phyloP scores from a whole-genome alignment of 2,329 filamentous ascomycete species.

The Graphilbum sp. region DNA sequence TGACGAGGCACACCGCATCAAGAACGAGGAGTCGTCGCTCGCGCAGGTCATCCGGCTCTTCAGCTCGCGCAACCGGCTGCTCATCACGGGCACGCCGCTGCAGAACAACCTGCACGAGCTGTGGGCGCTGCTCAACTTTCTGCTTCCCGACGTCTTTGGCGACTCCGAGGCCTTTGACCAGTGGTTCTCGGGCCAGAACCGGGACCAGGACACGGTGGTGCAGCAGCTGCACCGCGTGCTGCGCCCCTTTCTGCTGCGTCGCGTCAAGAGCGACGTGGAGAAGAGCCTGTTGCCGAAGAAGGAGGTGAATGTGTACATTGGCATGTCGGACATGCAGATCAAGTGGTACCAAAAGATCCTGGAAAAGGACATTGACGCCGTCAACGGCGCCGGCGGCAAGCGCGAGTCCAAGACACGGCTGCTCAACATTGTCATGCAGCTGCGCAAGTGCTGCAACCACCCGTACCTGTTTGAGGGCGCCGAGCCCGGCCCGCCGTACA shows the following conservation, averaged over 20 bases:
- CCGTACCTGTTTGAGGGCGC: conserved; percentile 96
- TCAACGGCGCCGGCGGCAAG: conserved; percentile 92
- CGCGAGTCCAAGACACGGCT: conserved; percentile 94
- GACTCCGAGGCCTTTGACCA: conserved; percentile 94
- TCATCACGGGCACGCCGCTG: conserved; percentile 91
- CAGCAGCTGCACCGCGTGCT: conserved; percentile 89
- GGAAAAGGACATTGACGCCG: conserved; percentile 96
- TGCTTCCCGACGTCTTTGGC: conserved; percentile 95
- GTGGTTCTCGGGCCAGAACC: conserved; percentile 86
- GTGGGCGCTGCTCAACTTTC: conserved; percentile 92
- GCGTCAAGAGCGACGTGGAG: conserved; percentile 95
- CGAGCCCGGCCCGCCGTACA: conserved; percentile 92
- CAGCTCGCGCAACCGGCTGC: conserved; percentile 81
- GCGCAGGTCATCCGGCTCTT: conserved; percentile 94
- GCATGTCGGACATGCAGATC: conserved; percentile 98
- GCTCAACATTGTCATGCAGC: conserved; percentile 97
- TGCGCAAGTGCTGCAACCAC: conserved; percentile 97
- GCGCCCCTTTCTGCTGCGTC: conserved; percentile 81
- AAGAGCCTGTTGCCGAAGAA: conserved; percentile 97
- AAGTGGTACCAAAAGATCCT: conserved; percentile 99
- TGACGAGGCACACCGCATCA: conserved; percentile 95
- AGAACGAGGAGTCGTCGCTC: conserved; percentile 95
- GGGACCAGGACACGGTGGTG: conserved; percentile 88
- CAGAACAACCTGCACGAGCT: conserved; percentile 98
- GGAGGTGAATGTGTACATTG: conserved; percentile 90